These are phyloP conservation scores for Cutaneotrichosporon curvatum DNA, from an alignment of 1,284 basidiomycete genomes.

Conservation along the genomic window DNA sequence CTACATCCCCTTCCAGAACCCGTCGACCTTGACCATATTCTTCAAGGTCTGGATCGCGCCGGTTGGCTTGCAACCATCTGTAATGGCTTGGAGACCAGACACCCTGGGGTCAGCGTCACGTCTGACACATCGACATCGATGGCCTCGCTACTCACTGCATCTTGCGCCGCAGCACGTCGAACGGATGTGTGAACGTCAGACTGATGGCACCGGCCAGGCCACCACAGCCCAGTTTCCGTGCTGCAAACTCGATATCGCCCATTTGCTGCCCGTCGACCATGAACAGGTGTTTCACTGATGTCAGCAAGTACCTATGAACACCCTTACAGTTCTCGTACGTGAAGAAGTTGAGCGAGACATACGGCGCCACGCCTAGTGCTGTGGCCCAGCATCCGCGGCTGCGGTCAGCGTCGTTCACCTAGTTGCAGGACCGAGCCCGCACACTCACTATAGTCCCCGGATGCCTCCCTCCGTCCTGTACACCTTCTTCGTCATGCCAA, in stretches of 20 bases:
- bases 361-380: conserved; percentile 84
- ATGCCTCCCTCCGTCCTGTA: conserved; percentile 85
- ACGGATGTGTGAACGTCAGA: conserved; percentile 90
- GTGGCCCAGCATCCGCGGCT: conserved; percentile 70
- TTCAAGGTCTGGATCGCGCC: conserved; percentile 70
- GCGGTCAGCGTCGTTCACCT: background rate
- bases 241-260: conserved; percentile 29
- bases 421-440: background rate
- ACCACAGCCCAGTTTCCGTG: conserved; percentile 48
- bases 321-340: conserved; percentile 38
- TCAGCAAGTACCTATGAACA: background rate
- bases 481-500: conserved; percentile 82
- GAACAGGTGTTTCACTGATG: conserved; percentile 26
- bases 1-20: conserved; percentile 50
- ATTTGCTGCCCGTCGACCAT: conserved; percentile 22
- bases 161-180: conserved; percentile 87
- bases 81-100: conserved; percentile 66
- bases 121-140: too few species aligned
- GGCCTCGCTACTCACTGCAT: conserved; percentile 70
- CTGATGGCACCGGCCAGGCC: conserved; percentile 60
- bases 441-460: conserved; percentile 66
- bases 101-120: conserved; percentile 14
- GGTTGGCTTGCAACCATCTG: conserved; percentile 54
- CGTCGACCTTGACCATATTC: conserved; percentile 66
- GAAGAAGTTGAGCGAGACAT: conserved; percentile 53